Evolutionary conservation across 345 rosid species (phyloP).

Genomic region (Leavenworthia alabamica): DNA sequence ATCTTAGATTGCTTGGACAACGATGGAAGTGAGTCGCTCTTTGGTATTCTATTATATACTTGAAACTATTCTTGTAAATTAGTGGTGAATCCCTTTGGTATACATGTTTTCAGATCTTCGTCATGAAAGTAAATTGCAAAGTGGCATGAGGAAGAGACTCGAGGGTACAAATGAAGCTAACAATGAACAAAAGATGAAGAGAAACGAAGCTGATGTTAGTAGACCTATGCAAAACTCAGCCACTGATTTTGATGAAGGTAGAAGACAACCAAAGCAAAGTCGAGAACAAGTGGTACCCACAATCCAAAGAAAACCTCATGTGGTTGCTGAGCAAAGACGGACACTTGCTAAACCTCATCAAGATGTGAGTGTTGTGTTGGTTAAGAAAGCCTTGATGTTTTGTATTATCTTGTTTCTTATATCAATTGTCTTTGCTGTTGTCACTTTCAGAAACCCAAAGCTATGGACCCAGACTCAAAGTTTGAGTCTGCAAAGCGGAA

Average conservation of each 20-base stretch:
- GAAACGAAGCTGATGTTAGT: slow-evolving; percentile 38
- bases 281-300: slow-evolving; percentile 34
- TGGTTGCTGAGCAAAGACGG: slow-evolving; percentile 20
- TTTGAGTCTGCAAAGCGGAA: slow-evolving; percentile 79
- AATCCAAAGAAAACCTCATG: slow-evolving; percentile 37
- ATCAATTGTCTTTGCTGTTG: slow-evolving; percentile 14
- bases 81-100: too few relatives aligned
- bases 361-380: slow-evolving; percentile 50
- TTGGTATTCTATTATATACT: slow-evolving; percentile 15
- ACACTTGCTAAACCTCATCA: slow-evolving; percentile 26
- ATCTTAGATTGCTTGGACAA: slow-evolving; percentile 85
- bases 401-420: background rate
- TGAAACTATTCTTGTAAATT: slow-evolving; percentile 23
- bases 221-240: slow-evolving; percentile 39
- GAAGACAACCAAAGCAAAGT: slow-evolving; percentile 45
- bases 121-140: slow-evolving; percentile 39
- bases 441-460: slow-evolving; percentile 39
- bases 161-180: too few relatives aligned
- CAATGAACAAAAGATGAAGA: slow-evolving; percentile 34
- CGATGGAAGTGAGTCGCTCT: slow-evolving; percentile 77
- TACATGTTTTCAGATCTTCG: slow-evolving; percentile 77
- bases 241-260: slow-evolving; percentile 33
- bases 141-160: slow-evolving; percentile 26
- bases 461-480: slow-evolving; percentile 43
- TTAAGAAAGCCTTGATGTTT: slow-evolving; percentile 30